These are phyloP conservation scores for Prunus fruticosa DNA, from an alignment of 306 rosid genomes.

Conservation along the genomic window DNA sequence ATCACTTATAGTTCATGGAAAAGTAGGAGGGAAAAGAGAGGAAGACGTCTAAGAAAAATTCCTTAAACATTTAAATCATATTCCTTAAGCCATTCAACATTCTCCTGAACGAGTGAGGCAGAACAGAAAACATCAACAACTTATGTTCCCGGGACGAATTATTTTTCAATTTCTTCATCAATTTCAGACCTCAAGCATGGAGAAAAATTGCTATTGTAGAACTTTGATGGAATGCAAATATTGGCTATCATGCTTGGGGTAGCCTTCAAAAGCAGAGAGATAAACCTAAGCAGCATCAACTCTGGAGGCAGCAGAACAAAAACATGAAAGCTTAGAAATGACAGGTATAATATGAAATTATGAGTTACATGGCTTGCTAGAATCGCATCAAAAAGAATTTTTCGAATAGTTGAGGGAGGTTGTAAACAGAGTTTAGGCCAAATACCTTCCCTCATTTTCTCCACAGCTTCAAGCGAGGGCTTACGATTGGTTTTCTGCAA, in stretches of 20 bases:
- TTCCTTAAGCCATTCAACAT: conserved; percentile 42
- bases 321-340: conserved; percentile 3
- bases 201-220: conserved; percentile 67
- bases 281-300: conserved; percentile 96
- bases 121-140: conserved; percentile 46
- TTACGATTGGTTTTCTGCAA: conserved; percentile 76
- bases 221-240: conserved; percentile 86
- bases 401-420: neutral
- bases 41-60: neutral
- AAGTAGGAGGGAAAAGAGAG: neutral
- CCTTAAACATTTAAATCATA: neutral
- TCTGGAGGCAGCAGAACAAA: conserved; percentile 49
- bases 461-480: conserved; percentile 91
- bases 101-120: conserved; percentile 54
- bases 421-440: neutral
- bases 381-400: neutral
- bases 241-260: conserved; percentile 82
- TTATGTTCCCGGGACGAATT: conserved; percentile 51
- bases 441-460: conserved; percentile 96
- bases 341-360: conserved; percentile 6
- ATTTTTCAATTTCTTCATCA: conserved; percentile 50
- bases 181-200: conserved; percentile 79
- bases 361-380: neutral
- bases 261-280: conserved; percentile 90
- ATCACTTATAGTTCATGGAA: neutral